Percentiles rank a stretch among this genome's conserved stretches.
Evolutionary conservation across 306 rosid genomes (phyloP).

Genomic region (Vigna nakashimae): DNA sequence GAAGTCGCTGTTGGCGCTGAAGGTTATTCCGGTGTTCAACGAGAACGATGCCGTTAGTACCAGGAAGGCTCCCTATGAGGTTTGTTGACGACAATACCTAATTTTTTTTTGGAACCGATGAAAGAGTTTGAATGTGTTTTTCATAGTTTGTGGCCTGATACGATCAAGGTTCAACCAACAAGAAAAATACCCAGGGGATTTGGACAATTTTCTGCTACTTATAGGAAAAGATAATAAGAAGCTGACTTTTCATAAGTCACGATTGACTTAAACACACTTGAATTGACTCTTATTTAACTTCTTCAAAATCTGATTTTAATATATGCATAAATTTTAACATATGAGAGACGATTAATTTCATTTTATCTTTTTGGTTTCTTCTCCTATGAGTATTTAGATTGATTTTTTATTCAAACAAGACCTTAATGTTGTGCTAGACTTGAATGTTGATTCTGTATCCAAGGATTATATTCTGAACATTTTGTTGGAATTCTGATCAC

Average conservation of each 20-base stretch:
- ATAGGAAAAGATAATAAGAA: background rate
- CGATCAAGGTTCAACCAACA: constrained; percentile 35
- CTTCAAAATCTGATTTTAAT: too few relatives aligned
- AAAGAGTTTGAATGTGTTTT: constrained; percentile 23
- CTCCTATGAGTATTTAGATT: background rate
- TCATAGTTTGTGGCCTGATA: background rate
- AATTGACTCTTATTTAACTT: background rate
- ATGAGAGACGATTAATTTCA: background rate
- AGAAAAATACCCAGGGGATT: background rate
- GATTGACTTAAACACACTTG: background rate
- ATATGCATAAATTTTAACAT: too few relatives aligned
- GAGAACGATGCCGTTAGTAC: constrained; percentile 99
- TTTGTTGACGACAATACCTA: constrained; percentile 34
- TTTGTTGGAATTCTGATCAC: background rate
- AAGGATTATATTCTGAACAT: background rate
- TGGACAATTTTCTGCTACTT: background rate
- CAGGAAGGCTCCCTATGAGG: constrained; percentile 99
- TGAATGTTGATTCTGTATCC: constrained; percentile 11
- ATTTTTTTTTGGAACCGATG: constrained; percentile 34
- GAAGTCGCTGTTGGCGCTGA: constrained; percentile 71
- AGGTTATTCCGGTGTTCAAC: constrained; percentile 90
- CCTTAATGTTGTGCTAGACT: constrained; percentile 15
- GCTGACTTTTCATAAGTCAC: background rate
- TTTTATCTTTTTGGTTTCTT: background rate
- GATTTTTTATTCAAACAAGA: too few relatives aligned